Base-by-base conservation (phyloP, 768 basidiomycete genomes). In the Heimioporus sp. region DNA sequence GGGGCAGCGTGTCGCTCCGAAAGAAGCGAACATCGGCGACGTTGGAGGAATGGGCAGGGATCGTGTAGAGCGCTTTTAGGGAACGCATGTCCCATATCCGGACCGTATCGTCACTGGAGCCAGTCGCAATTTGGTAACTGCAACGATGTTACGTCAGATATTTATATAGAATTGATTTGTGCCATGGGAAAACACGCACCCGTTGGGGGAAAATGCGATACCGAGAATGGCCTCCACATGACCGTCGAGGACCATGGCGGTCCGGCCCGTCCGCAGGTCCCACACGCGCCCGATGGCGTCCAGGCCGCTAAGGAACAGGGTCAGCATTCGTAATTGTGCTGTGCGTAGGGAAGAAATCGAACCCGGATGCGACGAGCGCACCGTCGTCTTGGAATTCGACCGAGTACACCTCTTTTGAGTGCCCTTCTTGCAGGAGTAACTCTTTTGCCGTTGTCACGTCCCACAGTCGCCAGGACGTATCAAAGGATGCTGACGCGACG, bases 71-170 rank as follows among this genome's bases (percentile, higher is more conserved):
- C n/a, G 92, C 85, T 59, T 87, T 92, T 31, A 97, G 79, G 15
- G 90, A 88, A 36, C 97, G 87, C 75, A 98, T 85, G 72, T 99
- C 97, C 97, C 97, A 99, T 77, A 98, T 92, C 43, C 95, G 88
- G 63, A 99, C 89, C 0, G 97, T 97, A 66, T 98, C 97, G 70
- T 99, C 97, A 41, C 91, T 93, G 5, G 94, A 87, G 35, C 96
- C 97, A 0, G 97, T 97, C 30, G 95, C 97, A 44, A 99, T 86
- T 79, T 98, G 96, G 65, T 97, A 95, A 55, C 95, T 98, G 63
- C 39, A 56, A 45, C 56, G 43, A 38, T 12, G 7, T 17, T 43
- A 58, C 36, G 57, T 59, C 49, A 65, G 39, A 4, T 24, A 51
- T 51, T 15, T 28, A 51, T 51, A 13, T 28, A 6, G 2, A 20